phyloP scores from a whole-genome alignment of 139 green algal species.

The Auxenochlorella protothecoides region DNA sequence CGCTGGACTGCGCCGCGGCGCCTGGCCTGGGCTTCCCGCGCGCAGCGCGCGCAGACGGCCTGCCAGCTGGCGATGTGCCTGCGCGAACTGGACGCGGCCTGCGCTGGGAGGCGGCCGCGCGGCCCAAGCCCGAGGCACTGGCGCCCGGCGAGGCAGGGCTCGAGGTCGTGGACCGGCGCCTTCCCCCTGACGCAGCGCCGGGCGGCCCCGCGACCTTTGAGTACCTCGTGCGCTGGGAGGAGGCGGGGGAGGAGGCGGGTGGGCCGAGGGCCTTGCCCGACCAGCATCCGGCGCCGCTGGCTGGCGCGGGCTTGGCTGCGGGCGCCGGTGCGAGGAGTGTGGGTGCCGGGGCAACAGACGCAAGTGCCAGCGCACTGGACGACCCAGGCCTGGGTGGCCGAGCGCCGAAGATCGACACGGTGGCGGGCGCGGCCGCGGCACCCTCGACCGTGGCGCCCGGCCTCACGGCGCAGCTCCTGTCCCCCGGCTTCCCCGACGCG shows the following conservation, averaged over 20 bases:
- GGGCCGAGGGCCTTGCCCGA: too few relatives aligned
- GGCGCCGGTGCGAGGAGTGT: background rate
- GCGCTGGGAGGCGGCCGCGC: conserved; percentile 12
- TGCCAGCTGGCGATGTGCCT: conserved; percentile 33
- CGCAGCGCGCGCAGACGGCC: conserved; percentile 16
- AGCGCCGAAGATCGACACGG: too few relatives aligned
- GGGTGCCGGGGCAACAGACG: background rate
- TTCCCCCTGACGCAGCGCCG: background rate
- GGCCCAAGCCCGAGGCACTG: conserved; percentile 7
- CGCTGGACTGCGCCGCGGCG: conserved; percentile 9
- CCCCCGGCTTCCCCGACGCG: too few relatives aligned
- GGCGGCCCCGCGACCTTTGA: conserved; percentile 3
- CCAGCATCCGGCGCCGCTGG: too few relatives aligned
- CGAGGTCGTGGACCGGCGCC: too few relatives aligned
- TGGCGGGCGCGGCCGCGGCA: too few relatives aligned
- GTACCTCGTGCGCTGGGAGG: conserved; percentile 15
- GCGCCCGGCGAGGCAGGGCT: background rate
- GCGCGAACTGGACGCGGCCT: conserved; percentile 31
- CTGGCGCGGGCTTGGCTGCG: background rate
- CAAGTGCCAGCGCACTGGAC: too few relatives aligned
- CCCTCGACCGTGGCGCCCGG: too few relatives aligned
- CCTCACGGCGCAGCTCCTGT: too few relatives aligned
- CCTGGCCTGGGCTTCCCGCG: conserved; percentile 18
- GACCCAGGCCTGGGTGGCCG: too few relatives aligned
- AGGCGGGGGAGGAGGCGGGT: too few relatives aligned